Conservation (phyloP, 495 filamentous ascomycete genomes). For the Lasiosphaeris hirsuta region DNA sequence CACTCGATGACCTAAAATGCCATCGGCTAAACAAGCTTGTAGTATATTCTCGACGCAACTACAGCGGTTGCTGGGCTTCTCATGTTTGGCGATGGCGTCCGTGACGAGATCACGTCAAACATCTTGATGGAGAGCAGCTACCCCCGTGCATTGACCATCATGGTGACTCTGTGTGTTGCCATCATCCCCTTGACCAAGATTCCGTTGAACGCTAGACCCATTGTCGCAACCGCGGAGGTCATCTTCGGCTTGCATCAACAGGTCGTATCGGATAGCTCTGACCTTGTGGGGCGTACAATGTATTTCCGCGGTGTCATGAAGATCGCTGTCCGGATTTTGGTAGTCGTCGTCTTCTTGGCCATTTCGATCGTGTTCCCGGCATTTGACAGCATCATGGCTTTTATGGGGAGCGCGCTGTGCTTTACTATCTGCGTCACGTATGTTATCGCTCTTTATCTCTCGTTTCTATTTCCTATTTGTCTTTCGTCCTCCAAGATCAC, state of each 20-base stretch:
- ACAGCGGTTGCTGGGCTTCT: slow-evolving; percentile 80
- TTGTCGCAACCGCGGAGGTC: slow-evolving; percentile 80
- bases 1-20: neutral
- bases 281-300: slow-evolving; percentile 52
- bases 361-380: slow-evolving; percentile 78
- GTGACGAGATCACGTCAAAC: slow-evolving; percentile 87
- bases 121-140: slow-evolving; percentile 71
- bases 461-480: neutral
- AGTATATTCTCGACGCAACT: slow-evolving; percentile 75
- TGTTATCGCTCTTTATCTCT: slow-evolving; percentile 13
- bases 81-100: slow-evolving; percentile 88
- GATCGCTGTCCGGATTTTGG: slow-evolving; percentile 55
- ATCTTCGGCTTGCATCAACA: slow-evolving; percentile 66
- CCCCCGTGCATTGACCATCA: slow-evolving; percentile 66
- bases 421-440: slow-evolving; percentile 91
- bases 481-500: neutral
- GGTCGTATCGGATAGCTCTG: slow-evolving; percentile 40
- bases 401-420: slow-evolving; percentile 86
- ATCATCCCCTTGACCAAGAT: slow-evolving; percentile 95
- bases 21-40: neutral
- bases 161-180: slow-evolving; percentile 79
- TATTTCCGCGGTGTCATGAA: slow-evolving; percentile 58
- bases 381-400: slow-evolving; percentile 92
- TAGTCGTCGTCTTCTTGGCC: slow-evolving; percentile 37
- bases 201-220: slow-evolving; percentile 85